These are phyloP conservation scores for Teratosphaeria pseudoeucalypti DNA, from an alignment of 2,329 filamentous ascomycete species.

Conservation along the genomic window DNA sequence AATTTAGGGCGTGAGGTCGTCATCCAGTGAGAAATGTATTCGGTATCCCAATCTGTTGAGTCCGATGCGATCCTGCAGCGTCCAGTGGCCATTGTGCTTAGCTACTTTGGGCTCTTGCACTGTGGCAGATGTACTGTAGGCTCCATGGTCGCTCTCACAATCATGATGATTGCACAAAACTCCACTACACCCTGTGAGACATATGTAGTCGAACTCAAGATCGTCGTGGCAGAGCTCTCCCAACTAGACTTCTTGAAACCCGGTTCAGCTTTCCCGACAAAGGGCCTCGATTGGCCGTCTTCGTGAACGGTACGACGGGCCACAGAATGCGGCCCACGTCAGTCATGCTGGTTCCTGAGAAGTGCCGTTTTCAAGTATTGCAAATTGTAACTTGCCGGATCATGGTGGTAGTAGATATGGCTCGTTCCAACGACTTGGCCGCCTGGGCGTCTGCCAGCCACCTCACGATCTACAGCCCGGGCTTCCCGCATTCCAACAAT, in stretches of 20 bases:
- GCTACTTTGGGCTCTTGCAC: no score
- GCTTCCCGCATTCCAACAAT: background rate
- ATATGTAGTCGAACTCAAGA: slow-evolving; percentile 28
- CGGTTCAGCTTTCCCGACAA: slow-evolving; percentile 54
- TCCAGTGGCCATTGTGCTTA: no score
- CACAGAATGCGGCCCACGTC: slow-evolving; percentile 46
- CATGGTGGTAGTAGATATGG: no score
- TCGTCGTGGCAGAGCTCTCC: slow-evolving; percentile 42
- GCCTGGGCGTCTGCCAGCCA: background rate
- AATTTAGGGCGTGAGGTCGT: no score
- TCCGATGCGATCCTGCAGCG: no score
- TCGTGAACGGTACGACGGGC: slow-evolving; percentile 24
- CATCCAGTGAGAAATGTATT: no score
- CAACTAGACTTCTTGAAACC: slow-evolving; percentile 46
- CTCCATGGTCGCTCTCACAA: background rate
- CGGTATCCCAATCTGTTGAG: no score
- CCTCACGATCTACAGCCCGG: background rate
- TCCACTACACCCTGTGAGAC: slow-evolving; percentile 49
- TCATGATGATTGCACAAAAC: slow-evolving; percentile 25
- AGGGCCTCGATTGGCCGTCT: slow-evolving; percentile 44
- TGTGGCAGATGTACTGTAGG: no score
- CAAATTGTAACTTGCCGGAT: no score
- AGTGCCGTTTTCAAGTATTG: background rate
- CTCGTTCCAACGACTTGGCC: background rate
- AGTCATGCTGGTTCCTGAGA: background rate